Base-by-base conservation (phyloP, 306 rosid genomes). In the Malus sylvestris region DNA sequence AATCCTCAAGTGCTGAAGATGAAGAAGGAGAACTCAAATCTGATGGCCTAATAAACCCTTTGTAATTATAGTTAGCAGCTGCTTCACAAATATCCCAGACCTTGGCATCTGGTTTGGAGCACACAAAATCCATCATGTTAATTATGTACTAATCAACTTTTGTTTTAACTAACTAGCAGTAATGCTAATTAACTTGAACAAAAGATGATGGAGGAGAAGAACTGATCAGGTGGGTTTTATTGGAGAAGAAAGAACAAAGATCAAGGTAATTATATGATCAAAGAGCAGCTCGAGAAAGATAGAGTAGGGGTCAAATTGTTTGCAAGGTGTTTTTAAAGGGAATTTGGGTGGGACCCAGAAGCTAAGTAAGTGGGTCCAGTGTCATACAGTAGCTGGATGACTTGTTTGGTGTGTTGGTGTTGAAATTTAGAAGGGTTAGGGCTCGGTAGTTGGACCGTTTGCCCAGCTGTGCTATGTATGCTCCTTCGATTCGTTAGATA, bases 381-480 rank as follows among this genome's bases (percentile, higher is more conserved):
- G 76, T 68, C 51, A 35, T 27, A 20, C 5, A 10, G 70, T 66
- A 35, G 70, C 70, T 66, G 29, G 25, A 35, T 11, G 25, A 19
- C 11, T 55, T 42, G 69, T 46, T n/a, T 33, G 44, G 57, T 51
- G 42, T 64, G 57, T 11, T n/a, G 42, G 33, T 63, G 15, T 23
- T 38, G 42, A 38, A 6, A 6, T 11, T 25, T 25, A 11, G 15
- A 67, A 35, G 44, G 60, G 76, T 77, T 74, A 70, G 83, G 71
- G 55, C 72, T 11, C 15, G 78, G 80, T 76, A 45, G 85, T 83
- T 88, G 88, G 81, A 76, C 74, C 46, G 84, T 68, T 18, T 66
- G 70, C 42, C 29, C 29, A 66, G 49, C 70, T 35, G 51, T 35
- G 49, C 70, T 0, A 10, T 20, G 3, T 10, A 30, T 32, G 23